These are phyloP conservation scores for Clonostachys rosea DNA, from an alignment of 2,329 filamentous ascomycete genomes.

Conservation along the genomic window DNA sequence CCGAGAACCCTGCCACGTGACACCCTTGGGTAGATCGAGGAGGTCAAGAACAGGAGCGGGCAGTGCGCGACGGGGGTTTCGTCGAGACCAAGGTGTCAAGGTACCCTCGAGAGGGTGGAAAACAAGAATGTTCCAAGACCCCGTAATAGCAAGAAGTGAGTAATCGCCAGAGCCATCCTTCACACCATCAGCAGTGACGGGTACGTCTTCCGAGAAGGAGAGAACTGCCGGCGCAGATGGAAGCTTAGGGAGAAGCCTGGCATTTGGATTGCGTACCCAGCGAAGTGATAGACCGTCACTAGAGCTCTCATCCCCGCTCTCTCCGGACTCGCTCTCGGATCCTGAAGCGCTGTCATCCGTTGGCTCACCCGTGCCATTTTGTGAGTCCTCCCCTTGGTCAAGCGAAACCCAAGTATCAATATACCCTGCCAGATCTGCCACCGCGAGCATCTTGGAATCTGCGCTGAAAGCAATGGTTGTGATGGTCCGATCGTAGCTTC, in stretches of 20 bases:
- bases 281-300: constrained; percentile 36
- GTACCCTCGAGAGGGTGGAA: constrained; percentile 75
- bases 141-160: constrained; percentile 48
- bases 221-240: constrained; percentile 60
- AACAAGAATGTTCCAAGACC: constrained; percentile 63
- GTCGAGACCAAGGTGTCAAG: constrained; percentile 79
- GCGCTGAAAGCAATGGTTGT: constrained; percentile 72
- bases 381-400: constrained; percentile 20
- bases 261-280: constrained; percentile 73
- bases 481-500: constrained; percentile 73
- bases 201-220: constrained; percentile 56
- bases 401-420: constrained; percentile 82
- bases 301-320: constrained; percentile 38
- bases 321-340: constrained; percentile 31
- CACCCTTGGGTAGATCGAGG: constrained; percentile 77
- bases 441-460: constrained; percentile 74
- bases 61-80: constrained; percentile 72
- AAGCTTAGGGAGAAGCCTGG: constrained; percentile 64
- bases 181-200: constrained; percentile 19
- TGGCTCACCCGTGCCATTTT: constrained; percentile 19
- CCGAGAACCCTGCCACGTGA: constrained; percentile 74
- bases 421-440: constrained; percentile 77
- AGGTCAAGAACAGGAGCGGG: constrained; percentile 71
- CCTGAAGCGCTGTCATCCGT: constrained; percentile 21
- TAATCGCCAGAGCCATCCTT: constrained; percentile 32